Base-by-base conservation (phyloP, 139 green algal species). In the Marvania coccoides region DNA sequence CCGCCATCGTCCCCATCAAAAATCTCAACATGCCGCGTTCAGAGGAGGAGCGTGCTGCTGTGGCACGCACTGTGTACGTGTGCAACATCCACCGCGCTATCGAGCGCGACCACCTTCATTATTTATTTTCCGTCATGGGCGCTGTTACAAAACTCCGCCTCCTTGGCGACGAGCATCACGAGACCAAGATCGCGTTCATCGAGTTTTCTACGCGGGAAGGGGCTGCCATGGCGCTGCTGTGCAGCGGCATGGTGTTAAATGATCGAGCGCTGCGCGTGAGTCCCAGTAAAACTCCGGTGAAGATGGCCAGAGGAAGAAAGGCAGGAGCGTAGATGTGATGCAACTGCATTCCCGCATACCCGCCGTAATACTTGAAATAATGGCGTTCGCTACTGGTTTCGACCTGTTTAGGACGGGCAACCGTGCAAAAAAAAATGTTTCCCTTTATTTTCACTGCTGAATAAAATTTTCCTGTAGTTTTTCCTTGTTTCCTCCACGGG, bases 1-100 rank as follows among this genome's bases (percentile, higher is more conserved):
- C 91, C 0, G 87, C 91, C 42, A 97, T 97, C 63, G 82, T 96
- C 28, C 91, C 91, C 4, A 90, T 97, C 30, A 97, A 96, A 77
- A 80, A 82, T 28, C 75, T 86, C 37, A 91, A 64, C 30, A 53
- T 84, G 83, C 73, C 90, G 19, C 63, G 76, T 42, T 79, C 78
- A 29, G 48, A 61, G 33, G 58, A 82, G 15, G 87, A 92, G 69
- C 58, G 74, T 3, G 82, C 85, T 76, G 66, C 72, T 24, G 92
- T 90, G 69, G 72, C 63, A 13, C 76, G 90, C 40, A 97, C 91
- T 7, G 87, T 97, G 19, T 97, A 97, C 67, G 88, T 88, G n/a
- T 88, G 88, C 48, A 97, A 97, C 79, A 91, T 97, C 28, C 90
- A 97, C 73, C 90, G 90, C 53, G 82, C 88, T 45, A 81, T 96